phyloP scores from a whole-genome alignment of 1,284 basidiomycete genomes.

The Athelia psychrophila region DNA sequence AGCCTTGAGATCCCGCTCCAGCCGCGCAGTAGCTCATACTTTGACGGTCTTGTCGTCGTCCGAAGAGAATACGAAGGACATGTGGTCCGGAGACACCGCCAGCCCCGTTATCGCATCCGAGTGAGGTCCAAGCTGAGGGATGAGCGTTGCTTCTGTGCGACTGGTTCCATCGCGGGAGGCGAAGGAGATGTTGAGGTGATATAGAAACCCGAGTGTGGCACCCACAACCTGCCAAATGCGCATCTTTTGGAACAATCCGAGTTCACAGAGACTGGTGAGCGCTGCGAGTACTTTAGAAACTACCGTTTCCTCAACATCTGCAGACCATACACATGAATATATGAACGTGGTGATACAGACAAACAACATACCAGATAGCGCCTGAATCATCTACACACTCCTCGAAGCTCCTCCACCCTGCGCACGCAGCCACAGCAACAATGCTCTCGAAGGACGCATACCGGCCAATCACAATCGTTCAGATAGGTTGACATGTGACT shows the following conservation, averaged over 20 bases:
- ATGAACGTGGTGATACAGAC: slow-evolving; percentile 3
- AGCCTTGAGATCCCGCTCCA: slow-evolving; percentile 75
- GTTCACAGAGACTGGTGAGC: slow-evolving; percentile 78
- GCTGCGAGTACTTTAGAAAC: slow-evolving; percentile 85
- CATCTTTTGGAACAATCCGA: slow-evolving; percentile 87
- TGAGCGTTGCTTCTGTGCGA: slow-evolving; percentile 72
- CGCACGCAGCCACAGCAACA: slow-evolving; percentile 87
- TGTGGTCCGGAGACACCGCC: slow-evolving; percentile 89
- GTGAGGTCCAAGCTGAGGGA: slow-evolving; percentile 86
- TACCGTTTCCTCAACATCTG: slow-evolving; percentile 91
- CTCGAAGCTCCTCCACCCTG: slow-evolving; percentile 87
- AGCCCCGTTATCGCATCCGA: slow-evolving; percentile 67
- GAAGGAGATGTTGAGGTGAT: slow-evolving; percentile 92
- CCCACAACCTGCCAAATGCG: slow-evolving; percentile 94
- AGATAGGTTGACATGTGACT: slow-evolving; percentile 99
- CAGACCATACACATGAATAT: slow-evolving; percentile 4
- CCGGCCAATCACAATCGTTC: slow-evolving; percentile 95
- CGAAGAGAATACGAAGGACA: slow-evolving; percentile 91
- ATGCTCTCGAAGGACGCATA: slow-evolving; percentile 92
- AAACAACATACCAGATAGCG: slow-evolving; percentile 69
- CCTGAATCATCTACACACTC: slow-evolving; percentile 96
- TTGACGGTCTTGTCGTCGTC: slow-evolving; percentile 81
- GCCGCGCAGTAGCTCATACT: slow-evolving; percentile 77
- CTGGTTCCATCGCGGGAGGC: slow-evolving; percentile 55
- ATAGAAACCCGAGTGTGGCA: slow-evolving; percentile 83